Evolutionary conservation across 129 eudicot genomes (phyloP).

Genomic region (Scalesia atractyloides): DNA sequence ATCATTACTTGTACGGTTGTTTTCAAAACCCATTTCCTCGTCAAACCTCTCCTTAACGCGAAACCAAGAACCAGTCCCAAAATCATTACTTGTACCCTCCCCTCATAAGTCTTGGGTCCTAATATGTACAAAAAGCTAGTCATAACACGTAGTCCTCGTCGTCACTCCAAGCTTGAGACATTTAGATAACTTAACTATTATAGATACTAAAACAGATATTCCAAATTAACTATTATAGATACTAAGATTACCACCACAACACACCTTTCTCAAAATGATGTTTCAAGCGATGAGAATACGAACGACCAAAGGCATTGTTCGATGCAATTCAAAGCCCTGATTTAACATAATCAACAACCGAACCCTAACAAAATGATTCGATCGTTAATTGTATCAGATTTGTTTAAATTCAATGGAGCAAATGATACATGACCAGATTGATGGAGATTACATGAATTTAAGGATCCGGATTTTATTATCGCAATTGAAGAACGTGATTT

Average conservation of each 20-base stretch:
- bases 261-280: slow-evolving; percentile 73
- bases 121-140: too few species aligned
- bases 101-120: too few species aligned
- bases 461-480: slow-evolving; percentile 34
- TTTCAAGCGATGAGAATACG: slow-evolving; percentile 82
- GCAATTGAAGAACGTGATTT: slow-evolving; percentile 39
- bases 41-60: too few species aligned
- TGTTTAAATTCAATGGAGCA: slow-evolving; percentile 13
- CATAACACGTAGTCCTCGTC: too few species aligned
- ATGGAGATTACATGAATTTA: slow-evolving; percentile 18
- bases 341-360: slow-evolving; percentile 8
- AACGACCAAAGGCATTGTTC: slow-evolving; percentile 80
- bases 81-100: too few species aligned
- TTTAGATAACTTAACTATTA: background rate
- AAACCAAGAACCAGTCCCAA: too few species aligned
- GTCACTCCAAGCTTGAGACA: too few species aligned
- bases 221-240: slow-evolving; percentile 5
- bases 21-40: too few species aligned
- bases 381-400: slow-evolving; percentile 12
- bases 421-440: slow-evolving; percentile 12
- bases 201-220: background rate
- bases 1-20: too few species aligned
- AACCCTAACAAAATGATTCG: slow-evolving; percentile 28
- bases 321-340: slow-evolving; percentile 58
- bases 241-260: slow-evolving; percentile 99